Percentiles rank a stretch among this genome's conserved stretches.
Conservation (phyloP, 139 green algal genomes). For the Closterium sp. region DNA sequence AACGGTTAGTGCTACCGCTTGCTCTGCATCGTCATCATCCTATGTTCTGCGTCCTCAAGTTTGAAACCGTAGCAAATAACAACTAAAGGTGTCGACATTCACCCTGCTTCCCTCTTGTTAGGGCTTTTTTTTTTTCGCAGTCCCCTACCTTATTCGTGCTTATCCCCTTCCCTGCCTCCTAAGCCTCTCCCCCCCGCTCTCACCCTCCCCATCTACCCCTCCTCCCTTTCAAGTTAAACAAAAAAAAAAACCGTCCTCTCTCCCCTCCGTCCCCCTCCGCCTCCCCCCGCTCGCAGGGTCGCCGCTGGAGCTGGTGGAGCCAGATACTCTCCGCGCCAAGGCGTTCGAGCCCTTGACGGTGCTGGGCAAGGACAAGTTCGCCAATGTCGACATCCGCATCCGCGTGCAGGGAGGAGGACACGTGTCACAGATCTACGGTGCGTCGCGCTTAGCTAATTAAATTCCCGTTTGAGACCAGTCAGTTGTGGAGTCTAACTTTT, state of each 20-base stretch:
- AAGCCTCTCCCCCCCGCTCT: no score
- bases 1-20: slow-evolving; percentile 72
- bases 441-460: no score
- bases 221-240: no score
- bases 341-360: slow-evolving; percentile 94
- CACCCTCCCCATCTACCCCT: background rate
- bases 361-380: slow-evolving; percentile 86
- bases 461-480: background rate
- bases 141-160: no score
- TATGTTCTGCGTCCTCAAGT: background rate
- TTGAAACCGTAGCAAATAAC: no score
- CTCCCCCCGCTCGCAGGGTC: slow-evolving; percentile 23
- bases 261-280: background rate
- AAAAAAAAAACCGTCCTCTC: no score
- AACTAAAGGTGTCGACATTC: no score
- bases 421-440: slow-evolving; percentile 73
- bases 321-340: slow-evolving; percentile 92
- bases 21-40: background rate
- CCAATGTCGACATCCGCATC: slow-evolving; percentile 94
- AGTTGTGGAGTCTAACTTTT: background rate
- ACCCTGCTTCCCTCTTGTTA: no score
- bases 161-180: no score
- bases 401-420: slow-evolving; percentile 95
- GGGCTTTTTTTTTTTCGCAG: no score
- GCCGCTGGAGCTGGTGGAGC: slow-evolving; percentile 91